Conservation (phyloP, 768 basidiomycete genomes). For the Tephrocybe rancida region DNA sequence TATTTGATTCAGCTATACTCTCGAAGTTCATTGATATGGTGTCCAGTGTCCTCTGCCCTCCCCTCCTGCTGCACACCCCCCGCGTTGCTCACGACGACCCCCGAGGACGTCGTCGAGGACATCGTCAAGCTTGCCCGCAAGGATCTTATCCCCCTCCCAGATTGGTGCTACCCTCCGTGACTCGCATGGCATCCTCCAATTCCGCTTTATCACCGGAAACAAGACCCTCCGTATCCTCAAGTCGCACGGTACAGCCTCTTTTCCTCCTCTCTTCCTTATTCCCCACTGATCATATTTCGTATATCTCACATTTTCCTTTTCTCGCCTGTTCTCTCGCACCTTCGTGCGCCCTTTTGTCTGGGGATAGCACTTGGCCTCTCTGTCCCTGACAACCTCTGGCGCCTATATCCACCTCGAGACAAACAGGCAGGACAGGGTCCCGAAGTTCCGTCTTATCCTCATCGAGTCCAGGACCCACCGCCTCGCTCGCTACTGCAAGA, state of each 20-base stretch:
- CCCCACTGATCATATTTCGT: conserved; percentile 24
- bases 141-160: conserved; percentile 96
- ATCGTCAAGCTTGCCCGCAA: conserved; percentile 97
- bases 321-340: conserved; percentile 16
- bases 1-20: neutral
- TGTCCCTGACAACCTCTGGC: conserved; percentile 99
- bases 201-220: conserved; percentile 98
- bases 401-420: conserved; percentile 98
- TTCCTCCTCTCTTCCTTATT: neutral
- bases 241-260: conserved; percentile 70
- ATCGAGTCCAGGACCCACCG: conserved; percentile 99
- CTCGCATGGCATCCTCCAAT: conserved; percentile 97
- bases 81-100: conserved; percentile 94
- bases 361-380: conserved; percentile 90
- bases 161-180: conserved; percentile 98
- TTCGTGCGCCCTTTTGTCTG: conserved; percentile 49
- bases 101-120: conserved; percentile 94
- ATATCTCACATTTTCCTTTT: conserved; percentile 9
- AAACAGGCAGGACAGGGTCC: conserved; percentile 99
- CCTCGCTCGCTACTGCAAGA: conserved; percentile 98
- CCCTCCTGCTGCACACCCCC: conserved; percentile 96
- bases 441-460: conserved; percentile 92
- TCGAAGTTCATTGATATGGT: neutral
- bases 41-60: conserved; percentile 86
- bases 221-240: conserved; percentile 99